A percentile compares a stretch with the other conserved stretches of the same genome.
phyloP scores from a whole-genome alignment of 306 rosid genomes.

The Rubus idaeus region DNA sequence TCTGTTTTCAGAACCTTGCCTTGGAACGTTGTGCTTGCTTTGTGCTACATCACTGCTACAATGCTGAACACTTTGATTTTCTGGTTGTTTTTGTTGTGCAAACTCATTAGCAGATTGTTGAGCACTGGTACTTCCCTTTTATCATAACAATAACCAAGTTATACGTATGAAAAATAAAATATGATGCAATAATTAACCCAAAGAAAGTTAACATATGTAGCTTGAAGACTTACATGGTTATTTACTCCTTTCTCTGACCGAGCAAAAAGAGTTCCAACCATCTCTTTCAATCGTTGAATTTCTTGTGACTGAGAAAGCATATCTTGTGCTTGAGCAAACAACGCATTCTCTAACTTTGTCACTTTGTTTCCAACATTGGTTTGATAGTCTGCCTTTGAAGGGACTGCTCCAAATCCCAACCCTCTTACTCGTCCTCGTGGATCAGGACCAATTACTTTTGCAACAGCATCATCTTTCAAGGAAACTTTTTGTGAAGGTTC shows the following conservation, averaged over 20 bases:
- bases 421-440: background rate
- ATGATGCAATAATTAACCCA: too few relatives aligned
- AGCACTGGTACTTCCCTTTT: background rate
- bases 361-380: background rate
- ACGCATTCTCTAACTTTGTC: background rate
- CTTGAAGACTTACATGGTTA: background rate
- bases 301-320: background rate
- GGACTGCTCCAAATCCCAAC: background rate
- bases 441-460: background rate
- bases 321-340: too few relatives aligned
- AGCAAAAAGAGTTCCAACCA: background rate
- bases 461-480: too few relatives aligned
- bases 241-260: background rate
- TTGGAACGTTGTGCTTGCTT: too few relatives aligned
- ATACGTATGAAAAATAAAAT: too few relatives aligned
- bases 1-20: too few relatives aligned
- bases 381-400: background rate
- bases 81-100: background rate
- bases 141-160: background rate
- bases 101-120: background rate
- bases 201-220: background rate
- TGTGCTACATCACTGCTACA: too few relatives aligned
- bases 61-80: background rate
- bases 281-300: background rate
- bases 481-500: too few relatives aligned